A percentile compares a stretch with the other conserved stretches of the same genome.
phyloP scores from a whole-genome alignment of 2,329 filamentous ascomycete species.

The Macrophomina phaseolina region DNA sequence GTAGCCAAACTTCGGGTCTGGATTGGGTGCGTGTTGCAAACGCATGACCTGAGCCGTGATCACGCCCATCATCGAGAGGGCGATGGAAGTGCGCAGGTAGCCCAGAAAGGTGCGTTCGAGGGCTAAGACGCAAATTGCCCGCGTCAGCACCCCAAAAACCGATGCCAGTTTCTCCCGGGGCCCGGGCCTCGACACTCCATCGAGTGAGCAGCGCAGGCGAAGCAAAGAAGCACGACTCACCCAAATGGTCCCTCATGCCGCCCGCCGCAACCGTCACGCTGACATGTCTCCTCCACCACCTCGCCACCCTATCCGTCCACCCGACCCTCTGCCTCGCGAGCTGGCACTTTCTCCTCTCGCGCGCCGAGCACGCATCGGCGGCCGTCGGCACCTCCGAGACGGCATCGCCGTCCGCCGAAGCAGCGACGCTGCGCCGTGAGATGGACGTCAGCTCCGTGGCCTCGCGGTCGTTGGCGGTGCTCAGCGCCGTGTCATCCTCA shows the following conservation, averaged over 20 bases:
- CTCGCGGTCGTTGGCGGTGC: slow-evolving; percentile 22
- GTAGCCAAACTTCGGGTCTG: slow-evolving; percentile 61
- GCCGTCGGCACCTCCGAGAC: slow-evolving; percentile 26
- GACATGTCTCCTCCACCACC: slow-evolving; percentile 58
- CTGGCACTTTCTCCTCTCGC: slow-evolving; percentile 28
- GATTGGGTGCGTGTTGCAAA: slow-evolving; percentile 57
- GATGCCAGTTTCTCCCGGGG: no score
- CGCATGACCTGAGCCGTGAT: slow-evolving; percentile 71
- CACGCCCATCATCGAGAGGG: slow-evolving; percentile 71
- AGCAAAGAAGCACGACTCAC: slow-evolving; percentile 43
- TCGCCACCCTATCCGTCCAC: slow-evolving; percentile 47
- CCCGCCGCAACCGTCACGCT: slow-evolving; percentile 57
- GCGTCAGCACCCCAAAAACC: neutral
- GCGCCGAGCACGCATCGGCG: slow-evolving; percentile 29
- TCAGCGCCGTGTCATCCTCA: slow-evolving; percentile 16
- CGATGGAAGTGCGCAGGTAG: slow-evolving; percentile 73
- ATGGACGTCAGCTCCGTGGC: slow-evolving; percentile 24
- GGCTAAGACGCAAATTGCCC: slow-evolving; percentile 53
- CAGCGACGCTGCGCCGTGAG: neutral
- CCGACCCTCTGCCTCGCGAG: slow-evolving; percentile 32
- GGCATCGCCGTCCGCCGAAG: neutral
- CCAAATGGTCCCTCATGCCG: slow-evolving; percentile 61
- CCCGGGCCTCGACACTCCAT: no score
- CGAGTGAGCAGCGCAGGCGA: no score
- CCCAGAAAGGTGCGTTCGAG: slow-evolving; percentile 76